Conservation (phyloP, 2,329 filamentous ascomycete genomes). For the Pseudogymnoascus sp. region DNA sequence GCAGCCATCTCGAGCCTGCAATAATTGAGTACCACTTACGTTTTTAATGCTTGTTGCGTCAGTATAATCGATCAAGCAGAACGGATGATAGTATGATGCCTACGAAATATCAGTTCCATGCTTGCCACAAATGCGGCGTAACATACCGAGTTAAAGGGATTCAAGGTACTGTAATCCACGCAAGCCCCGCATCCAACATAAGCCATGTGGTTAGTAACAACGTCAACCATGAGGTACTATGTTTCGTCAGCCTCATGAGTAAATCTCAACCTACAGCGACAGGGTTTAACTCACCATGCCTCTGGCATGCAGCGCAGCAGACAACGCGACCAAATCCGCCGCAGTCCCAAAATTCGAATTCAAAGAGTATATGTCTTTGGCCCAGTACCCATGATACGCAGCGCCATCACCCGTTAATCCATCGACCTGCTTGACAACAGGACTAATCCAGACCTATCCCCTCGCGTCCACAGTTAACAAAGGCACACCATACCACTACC, state of each 20-base stretch:
- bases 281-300: slow-evolving; percentile 34
- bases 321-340: slow-evolving; percentile 39
- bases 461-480: slow-evolving; percentile 9
- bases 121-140: slow-evolving; percentile 18
- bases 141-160: slow-evolving; percentile 31
- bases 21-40: slow-evolving; percentile 5
- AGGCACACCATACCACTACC: too few relatives aligned
- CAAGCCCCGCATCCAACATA: slow-evolving; percentile 26
- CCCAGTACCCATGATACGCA: slow-evolving; percentile 40
- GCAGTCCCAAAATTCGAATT: slow-evolving; percentile 42
- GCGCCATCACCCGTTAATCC: slow-evolving; percentile 31
- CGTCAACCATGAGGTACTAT: slow-evolving; percentile 43
- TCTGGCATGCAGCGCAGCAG: slow-evolving; percentile 35
- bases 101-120: too few relatives aligned
- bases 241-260: background rate
- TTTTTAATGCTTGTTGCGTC: slow-evolving; percentile 24
- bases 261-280: slow-evolving; percentile 17
- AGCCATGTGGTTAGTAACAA: slow-evolving; percentile 43
- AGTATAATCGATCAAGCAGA: slow-evolving; percentile 30
- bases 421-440: slow-evolving; percentile 32
- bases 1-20: background rate
- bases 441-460: slow-evolving; percentile 37
- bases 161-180: slow-evolving; percentile 31
- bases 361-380: slow-evolving; percentile 37
- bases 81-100: background rate